Evolutionary conservation across 78 protist genomes (phyloP), one percentile per base, ranked within the genome.

Genomic region (Tieghemostelium lacteum): DNA sequence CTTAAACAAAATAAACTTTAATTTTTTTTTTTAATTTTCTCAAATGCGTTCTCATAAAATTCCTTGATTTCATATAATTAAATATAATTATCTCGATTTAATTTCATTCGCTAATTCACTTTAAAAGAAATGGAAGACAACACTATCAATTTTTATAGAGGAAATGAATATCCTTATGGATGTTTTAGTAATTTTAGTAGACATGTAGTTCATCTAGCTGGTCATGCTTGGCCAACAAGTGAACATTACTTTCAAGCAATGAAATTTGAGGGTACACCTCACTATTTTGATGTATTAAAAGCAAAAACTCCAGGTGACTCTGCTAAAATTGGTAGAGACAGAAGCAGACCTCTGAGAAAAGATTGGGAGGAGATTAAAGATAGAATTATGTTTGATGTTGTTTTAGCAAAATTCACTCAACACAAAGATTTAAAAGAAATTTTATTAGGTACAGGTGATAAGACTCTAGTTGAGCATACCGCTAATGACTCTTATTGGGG

Each of bases 401-500:
- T 33, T 62, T 64, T 78, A 31, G 73, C 19, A 36, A 78, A 78
- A 54, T 78, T 78, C 22, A 37, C 33, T 36, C 88, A 78, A 63
- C 19, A 78, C 37, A 28, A 37, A n/a, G 67, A 69, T 28, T 31
- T 89, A 22, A 19, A 12, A 20, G 52, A 10, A 31, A 8, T 85
- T 26, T 36, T 91, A 24, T 78, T 91, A 0, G 73, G 63, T 16
- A 91, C 94, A 33, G 95, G 52, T 2, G 65, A 87, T 36, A 57
- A 66, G 26, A 58, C 24, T 42, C 7, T 91, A 14, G 85, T 91
- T 0, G 94, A 91, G 31, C 87, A 73, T 28, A 88, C 94, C 14
- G 70, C 24, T n/a, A 50, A 57, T 49, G 94, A 91, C 39, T 42
- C 34, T 22, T 89, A 89, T 40, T 91, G 94, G 94, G 94, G 80